Evolutionary conservation across 257 asterid genomes (phyloP), one percentile per base, ranked within the genome.

Genomic region (Nicotiana paniculata): DNA sequence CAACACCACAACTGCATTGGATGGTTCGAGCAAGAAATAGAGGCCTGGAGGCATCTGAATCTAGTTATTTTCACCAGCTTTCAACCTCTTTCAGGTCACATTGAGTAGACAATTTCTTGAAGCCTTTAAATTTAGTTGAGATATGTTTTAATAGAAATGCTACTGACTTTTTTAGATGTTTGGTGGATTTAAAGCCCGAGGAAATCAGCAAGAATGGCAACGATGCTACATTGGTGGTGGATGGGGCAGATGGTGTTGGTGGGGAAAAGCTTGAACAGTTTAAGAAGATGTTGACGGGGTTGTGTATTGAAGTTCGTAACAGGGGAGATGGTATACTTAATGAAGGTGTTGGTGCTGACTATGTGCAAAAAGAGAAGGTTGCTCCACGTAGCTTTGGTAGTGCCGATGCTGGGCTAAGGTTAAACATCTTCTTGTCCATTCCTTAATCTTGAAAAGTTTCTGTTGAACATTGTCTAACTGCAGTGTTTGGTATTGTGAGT

Each of bases 1-100:
- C 97, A 67, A 94, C 98, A 72, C 98, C 99, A 84, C 98, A 93
- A 81, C 93, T 96, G 77, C 99, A 96, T 80, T 96, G 99, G 99
- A 92, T 94, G 97, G 98, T 96, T 82, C 96, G 93, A 83, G 92
- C 89, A 12, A 89, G 80, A 89, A 96, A 94, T 85, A 93, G 90
- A 51, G 93, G 97, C 81, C 32, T 85, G 79, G 91, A 91, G 86
- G 93, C 97, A 79, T 92, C 97, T 83, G 97, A 93, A 82, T 8
- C 61, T 77, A 79, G 84, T 83, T 96, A 94, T 85, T 93, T 70
- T 85, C 88, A 89, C 74, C 97, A 94, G 83, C 88, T 94, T 51
- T 86, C 91, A 81, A 64, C 89, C 63, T 93, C 97, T 76, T 96
- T 91, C 87, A 92, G 94, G 99, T 94, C 65, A 69, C 87, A 87